These are phyloP conservation scores for Pseudozyma tsukubaensis DNA, from an alignment of 1,284 basidiomycete genomes.

Conservation along the genomic window DNA sequence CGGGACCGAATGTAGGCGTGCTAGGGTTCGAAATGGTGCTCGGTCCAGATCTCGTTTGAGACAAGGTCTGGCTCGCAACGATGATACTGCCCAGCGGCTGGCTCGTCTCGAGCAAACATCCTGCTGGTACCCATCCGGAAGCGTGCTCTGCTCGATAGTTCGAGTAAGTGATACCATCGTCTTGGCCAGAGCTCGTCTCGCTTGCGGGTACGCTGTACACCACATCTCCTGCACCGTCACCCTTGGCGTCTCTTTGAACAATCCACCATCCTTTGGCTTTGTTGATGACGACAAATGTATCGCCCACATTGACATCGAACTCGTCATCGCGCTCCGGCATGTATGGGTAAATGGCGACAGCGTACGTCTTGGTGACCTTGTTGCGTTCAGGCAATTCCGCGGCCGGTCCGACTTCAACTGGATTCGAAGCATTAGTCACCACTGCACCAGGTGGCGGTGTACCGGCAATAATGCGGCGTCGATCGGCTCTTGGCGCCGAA, in stretches of 20 bases:
- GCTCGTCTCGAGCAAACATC: slow-evolving; percentile 89
- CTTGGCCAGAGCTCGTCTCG: slow-evolving; percentile 67
- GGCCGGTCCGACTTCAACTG: slow-evolving; percentile 54
- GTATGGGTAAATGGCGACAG: slow-evolving; percentile 92
- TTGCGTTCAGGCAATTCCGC: slow-evolving; percentile 42
- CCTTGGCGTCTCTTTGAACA: slow-evolving; percentile 83
- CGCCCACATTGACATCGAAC: slow-evolving; percentile 88
- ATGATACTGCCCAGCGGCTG: slow-evolving; percentile 68
- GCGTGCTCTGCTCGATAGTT: slow-evolving; percentile 49
- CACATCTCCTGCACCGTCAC: slow-evolving; percentile 82
- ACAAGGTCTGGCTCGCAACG: slow-evolving; percentile 12
- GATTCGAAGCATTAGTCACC: slow-evolving; percentile 25
- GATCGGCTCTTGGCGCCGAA: slow-evolving; percentile 28
- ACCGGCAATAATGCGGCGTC: slow-evolving; percentile 33
- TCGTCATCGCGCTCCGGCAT: slow-evolving; percentile 97
- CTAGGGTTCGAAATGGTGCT: slow-evolving; percentile 41
- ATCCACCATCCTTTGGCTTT: slow-evolving; percentile 99
- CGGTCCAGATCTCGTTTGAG: slow-evolving; percentile 14
- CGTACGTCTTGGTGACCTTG: slow-evolving; percentile 73
- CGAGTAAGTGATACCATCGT: slow-evolving; percentile 18
- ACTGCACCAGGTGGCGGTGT: slow-evolving; percentile 34
- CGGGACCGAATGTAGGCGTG: slow-evolving; percentile 33
- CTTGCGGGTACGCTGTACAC: slow-evolving; percentile 79
- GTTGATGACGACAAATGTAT: slow-evolving; percentile 85
- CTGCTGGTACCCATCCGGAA: slow-evolving; percentile 70